Percentiles rank a stretch among this genome's conserved stretches.
These are phyloP conservation scores for Vitis hybrid DNA, from an alignment of 177 flowering plant genomes.

Conservation along the genomic window DNA sequence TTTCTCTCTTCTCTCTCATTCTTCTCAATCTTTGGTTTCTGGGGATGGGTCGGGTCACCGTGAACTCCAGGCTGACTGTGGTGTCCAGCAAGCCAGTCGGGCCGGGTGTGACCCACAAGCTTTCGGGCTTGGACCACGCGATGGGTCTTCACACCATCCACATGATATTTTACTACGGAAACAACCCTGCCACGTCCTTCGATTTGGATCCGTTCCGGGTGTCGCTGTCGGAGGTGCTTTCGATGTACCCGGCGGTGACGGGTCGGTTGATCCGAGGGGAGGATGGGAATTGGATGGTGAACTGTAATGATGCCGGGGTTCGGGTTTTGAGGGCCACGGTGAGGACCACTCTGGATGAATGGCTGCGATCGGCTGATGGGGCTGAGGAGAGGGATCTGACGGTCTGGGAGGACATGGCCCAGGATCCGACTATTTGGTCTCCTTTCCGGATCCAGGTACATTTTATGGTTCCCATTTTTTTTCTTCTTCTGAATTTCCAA, in stretches of 20 bases:
- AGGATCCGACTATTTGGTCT: conserved; percentile 65
- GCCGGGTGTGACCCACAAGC: conserved; percentile 37
- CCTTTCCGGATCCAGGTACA: conserved; percentile 78
- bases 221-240: conserved; percentile 46
- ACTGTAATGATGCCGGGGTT: conserved; percentile 76
- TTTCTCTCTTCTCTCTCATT: conserved; percentile 1
- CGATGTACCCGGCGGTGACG: conserved; percentile 53
- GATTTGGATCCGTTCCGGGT: conserved; percentile 36
- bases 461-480: background rate
- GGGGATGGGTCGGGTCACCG: conserved; percentile 23
- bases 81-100: conserved; percentile 54
- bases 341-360: conserved; percentile 45
- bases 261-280: conserved; percentile 55
- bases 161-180: conserved; percentile 51
- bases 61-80: conserved; percentile 44
- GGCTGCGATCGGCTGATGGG: conserved; percentile 59
- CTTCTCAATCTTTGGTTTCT: background rate
- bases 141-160: conserved; percentile 61
- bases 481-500: too few relatives aligned
- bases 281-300: conserved; percentile 63
- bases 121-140: conserved; percentile 51
- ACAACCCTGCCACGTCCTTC: conserved; percentile 19
- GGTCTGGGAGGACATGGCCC: conserved; percentile 68
- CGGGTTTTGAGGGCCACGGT: conserved; percentile 58
- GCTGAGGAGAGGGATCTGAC: conserved; percentile 58